Evolutionary conservation across 257 asterid species (phyloP).

Genomic region (Paraleonurus japonicus): DNA sequence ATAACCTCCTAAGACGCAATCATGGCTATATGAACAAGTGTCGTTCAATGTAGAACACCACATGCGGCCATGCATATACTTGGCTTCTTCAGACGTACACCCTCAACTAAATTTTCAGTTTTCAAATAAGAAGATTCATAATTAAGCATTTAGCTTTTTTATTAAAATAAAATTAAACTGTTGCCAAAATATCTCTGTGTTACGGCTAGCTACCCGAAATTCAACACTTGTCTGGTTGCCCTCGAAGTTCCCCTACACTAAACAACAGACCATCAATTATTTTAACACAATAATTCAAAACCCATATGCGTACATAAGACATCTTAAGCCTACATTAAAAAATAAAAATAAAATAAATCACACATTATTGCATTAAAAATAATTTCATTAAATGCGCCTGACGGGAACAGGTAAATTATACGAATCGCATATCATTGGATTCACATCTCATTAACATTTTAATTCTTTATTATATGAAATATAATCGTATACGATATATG

Average conservation of each 20-base stretch:
- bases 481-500: too few relatives aligned
- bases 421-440: too few relatives aligned
- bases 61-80: slow-evolving; percentile 22
- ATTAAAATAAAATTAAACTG: neutral
- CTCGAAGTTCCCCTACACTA: neutral
- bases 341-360: too few relatives aligned
- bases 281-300: neutral
- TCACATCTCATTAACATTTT: too few relatives aligned
- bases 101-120: neutral
- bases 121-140: neutral
- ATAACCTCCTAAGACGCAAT: neutral
- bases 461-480: too few relatives aligned
- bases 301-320: too few relatives aligned
- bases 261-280: neutral
- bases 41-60: neutral
- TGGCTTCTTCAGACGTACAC: slow-evolving; percentile 4
- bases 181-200: neutral
- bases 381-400: too few relatives aligned
- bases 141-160: neutral
- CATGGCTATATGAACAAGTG: slow-evolving; percentile 1
- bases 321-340: too few relatives aligned
- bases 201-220: neutral
- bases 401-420: too few relatives aligned
- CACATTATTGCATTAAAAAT: too few relatives aligned
- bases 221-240: neutral